Evolutionary conservation across 768 basidiomycete species (phyloP).

Genomic region (Naganishia antarctica): DNA sequence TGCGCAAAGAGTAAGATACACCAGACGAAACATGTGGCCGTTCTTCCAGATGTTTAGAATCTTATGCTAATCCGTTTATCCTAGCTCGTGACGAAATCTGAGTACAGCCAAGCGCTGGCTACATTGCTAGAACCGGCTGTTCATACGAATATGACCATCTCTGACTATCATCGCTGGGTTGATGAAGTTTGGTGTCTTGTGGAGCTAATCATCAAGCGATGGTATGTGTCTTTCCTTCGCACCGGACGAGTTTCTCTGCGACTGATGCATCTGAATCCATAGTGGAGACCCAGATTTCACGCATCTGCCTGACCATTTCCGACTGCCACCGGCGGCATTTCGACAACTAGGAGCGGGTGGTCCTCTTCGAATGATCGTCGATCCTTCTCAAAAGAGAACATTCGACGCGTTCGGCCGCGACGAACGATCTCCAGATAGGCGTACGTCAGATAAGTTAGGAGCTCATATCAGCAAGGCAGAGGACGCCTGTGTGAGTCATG

Average conservation of each 20-base stretch:
- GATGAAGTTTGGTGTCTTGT: slow-evolving; percentile 38
- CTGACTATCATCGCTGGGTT: slow-evolving; percentile 39
- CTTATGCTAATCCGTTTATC: background rate
- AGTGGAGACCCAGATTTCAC: slow-evolving; percentile 31
- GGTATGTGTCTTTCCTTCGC: slow-evolving; percentile 29
- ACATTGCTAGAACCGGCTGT: slow-evolving; percentile 29
- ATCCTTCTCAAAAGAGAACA: slow-evolving; percentile 15
- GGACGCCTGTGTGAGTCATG: slow-evolving; percentile 12
- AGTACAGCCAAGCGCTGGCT: slow-evolving; percentile 32
- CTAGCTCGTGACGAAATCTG: slow-evolving; percentile 6
- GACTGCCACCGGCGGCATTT: slow-evolving; percentile 23
- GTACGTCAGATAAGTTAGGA: slow-evolving; percentile 10
- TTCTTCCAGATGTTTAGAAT: background rate
- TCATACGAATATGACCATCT: slow-evolving; percentile 31
- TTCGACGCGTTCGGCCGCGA: slow-evolving; percentile 27
- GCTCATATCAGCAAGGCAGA: slow-evolving; percentile 3
- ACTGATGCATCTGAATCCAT: background rate
- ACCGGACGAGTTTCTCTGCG: background rate
- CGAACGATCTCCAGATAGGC: background rate
- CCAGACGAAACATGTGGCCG: too few species aligned
- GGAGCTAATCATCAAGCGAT: slow-evolving; percentile 31
- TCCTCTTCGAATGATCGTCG: slow-evolving; percentile 25
- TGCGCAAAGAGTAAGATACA: slow-evolving; percentile 38
- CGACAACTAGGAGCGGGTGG: slow-evolving; percentile 32
- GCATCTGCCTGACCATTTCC: slow-evolving; percentile 20